Base-by-base conservation (phyloP, 768 basidiomycete species). In the Saitozyma sp. region DNA sequence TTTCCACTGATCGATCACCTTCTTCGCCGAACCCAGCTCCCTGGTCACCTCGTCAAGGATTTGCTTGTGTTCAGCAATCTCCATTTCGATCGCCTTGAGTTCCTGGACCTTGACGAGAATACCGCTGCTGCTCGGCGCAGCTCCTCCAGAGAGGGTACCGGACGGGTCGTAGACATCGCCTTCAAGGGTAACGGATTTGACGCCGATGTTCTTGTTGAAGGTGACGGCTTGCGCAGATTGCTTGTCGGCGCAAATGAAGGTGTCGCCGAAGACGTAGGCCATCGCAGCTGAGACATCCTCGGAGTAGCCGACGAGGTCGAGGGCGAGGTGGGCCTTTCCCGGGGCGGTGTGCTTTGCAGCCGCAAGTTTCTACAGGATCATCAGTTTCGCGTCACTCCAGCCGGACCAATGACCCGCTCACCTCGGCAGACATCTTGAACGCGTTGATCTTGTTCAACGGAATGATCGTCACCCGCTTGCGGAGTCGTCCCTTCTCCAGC, bases 141-240 rank as follows among this genome's bases (percentile, higher is more conserved):
- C 86, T 1, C 96, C 96, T 6, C 96, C 96, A 17, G 88, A 91
- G 17, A 99, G 85, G 0, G 90, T 94, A 8, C 95, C 95, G 8
- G 89, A 89, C 2, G 96, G 95, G 65, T 99, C 96, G 78, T 99
- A 98, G 10, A 96, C 86, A 73, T 98, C 96, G 2, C 96, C 96
- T 2, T 91, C 88, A 19, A 96, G 83, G 8, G 96, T 99, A 52
- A 98, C 93, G 9, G 91, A 93, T 55, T 87, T 87, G 54, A 90
- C 86, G 9, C 86, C 83, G 19, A 84, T 83, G 13, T 89, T 83
- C 9, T 86, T 82, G 59, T 86, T 82, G 82, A 97, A 98, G 0
- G 96, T 96, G 49, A 96, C 90, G 0, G 82, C 80, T 75, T 92
- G 91, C 0, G 96, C 96, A 0, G 92, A 84, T 17, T 88, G 87